phyloP scores from a whole-genome alignment of 2,329 filamentous ascomycete genomes.

The Pseudogymnoascus sp. region DNA sequence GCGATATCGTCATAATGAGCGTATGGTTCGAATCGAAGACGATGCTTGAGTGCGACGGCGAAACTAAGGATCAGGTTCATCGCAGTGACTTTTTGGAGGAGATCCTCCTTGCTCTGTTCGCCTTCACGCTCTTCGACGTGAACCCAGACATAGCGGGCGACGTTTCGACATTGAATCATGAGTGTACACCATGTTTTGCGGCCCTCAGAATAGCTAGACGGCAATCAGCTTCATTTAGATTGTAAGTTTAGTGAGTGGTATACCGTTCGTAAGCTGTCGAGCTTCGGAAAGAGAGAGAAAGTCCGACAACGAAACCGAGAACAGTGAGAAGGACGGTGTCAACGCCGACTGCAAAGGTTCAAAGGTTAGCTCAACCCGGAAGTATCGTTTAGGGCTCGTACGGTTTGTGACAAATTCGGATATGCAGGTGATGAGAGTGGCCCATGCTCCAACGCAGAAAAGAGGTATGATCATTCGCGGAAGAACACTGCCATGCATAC shows the following conservation, averaged over 20 bases:
- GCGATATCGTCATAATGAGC: conserved; percentile 67
- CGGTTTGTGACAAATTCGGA: conserved; percentile 34
- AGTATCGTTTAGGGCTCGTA: conserved; percentile 10
- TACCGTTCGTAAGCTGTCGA: conserved; percentile 67
- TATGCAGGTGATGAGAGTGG: conserved; percentile 55
- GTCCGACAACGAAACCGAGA: conserved; percentile 72
- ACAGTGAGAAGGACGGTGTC: conserved; percentile 65
- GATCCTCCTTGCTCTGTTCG: conserved; percentile 52
- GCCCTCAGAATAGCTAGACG: conserved; percentile 46
- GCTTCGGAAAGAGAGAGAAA: conserved; percentile 69
- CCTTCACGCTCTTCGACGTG: conserved; percentile 56
- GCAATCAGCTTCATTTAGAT: not conserved
- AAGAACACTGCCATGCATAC: conserved; percentile 66
- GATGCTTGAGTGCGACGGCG: conserved; percentile 71
- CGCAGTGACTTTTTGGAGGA: conserved; percentile 56
- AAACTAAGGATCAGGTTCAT: conserved; percentile 75
- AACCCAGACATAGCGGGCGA: conserved; percentile 78
- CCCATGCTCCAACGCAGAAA: conserved; percentile 53
- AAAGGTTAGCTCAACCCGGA: conserved; percentile 14
- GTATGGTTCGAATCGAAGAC: conserved; percentile 75
- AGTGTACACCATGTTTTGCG: conserved; percentile 55
- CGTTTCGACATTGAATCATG: conserved; percentile 53
- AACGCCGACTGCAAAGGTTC: conserved; percentile 39
- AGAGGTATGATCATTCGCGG: conserved; percentile 68
- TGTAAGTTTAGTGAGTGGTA: conserved; percentile 19